Evolutionary conservation across 1,284 basidiomycete species (phyloP), one percentile per base, ranked within the genome.

Genomic region (Athelia psychrophila): DNA sequence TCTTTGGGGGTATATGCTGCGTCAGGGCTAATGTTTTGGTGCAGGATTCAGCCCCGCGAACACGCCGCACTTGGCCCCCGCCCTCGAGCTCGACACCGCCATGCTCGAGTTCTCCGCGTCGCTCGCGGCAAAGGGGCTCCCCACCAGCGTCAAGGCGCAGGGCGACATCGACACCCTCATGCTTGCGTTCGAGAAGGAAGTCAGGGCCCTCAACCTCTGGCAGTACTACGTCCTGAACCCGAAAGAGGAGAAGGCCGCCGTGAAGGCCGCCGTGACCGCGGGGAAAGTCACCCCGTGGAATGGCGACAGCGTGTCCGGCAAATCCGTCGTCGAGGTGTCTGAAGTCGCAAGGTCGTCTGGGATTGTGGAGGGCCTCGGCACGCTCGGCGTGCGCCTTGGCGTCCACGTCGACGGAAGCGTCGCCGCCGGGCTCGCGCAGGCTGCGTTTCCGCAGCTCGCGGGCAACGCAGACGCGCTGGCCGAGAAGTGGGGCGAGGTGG

Each of bases 161-260:
- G 63, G 72, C 32, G 95, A 98, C 63, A 69, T 97, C 51, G 77
- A 86, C 51, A 64, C 64, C 9, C 75, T 98, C 53, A 75, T 88
- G 47, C 61, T 66, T 20, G 86, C 84, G 13, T 83, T 98, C 61
- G 68, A 78, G 42, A 68, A 77, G 15, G 76, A 82, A 30, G 63
- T 94, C 56, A 81, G 87, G 50, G 71, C 71, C 3, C 80, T 88
- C 35, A 79, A 90, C 38, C 69, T 97, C 22, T 98, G 93, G 92
- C 87, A 97, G 62, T 98, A 88, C 73, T 98, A 98, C 64, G 88
- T 93, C 20, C 75, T 98, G 45, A 86, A 97, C 62, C 78, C 84
- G 5, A 72, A 75, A 40, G 68, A 75, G 52, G 84, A 91, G 66
- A 79, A 75, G 54, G 74, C 74, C 5, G 68, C 74, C 2, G 73